Evolutionary conservation across 2,329 filamentous ascomycete species (phyloP).

Genomic region (Fusarium newnesense): DNA sequence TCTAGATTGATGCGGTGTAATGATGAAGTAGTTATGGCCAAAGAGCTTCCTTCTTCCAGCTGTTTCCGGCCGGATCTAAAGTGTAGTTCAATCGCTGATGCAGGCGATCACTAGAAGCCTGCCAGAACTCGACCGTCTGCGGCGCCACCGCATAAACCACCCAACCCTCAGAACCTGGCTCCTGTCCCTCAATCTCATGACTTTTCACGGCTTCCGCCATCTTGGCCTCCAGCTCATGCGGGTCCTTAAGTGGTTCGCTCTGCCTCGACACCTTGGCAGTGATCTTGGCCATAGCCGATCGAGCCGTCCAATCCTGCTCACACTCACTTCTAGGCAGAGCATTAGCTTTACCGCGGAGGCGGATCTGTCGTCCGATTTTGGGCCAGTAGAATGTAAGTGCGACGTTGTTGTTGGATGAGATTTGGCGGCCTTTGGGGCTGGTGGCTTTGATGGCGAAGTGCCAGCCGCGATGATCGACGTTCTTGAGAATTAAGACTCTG

Average conservation of each 20-base stretch:
- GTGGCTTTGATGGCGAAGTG: conserved; percentile 9
- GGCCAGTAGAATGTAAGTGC: conserved; percentile 20
- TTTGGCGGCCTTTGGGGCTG: conserved; percentile 8
- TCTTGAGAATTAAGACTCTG: conserved; percentile 2
- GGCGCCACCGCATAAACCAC: conserved; percentile 8
- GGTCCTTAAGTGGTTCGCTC: conserved; percentile 2
- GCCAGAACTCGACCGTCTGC: conserved; percentile 5
- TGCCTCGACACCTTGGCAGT: conserved; percentile 12
- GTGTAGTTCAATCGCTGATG: conserved; percentile 4
- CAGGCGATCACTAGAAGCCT: conserved; percentile 8
- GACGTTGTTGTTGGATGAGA: neutral
- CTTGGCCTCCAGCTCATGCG: neutral
- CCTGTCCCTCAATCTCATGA: neutral
- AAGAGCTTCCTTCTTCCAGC: neutral
- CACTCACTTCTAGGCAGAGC: neutral
- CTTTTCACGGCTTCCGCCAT: neutral
- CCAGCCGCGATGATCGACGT: conserved; percentile 10
- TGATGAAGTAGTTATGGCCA: neutral
- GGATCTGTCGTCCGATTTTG: neutral
- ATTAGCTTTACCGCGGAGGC: neutral
- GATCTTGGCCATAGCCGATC: conserved; percentile 1
- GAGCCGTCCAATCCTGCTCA: neutral
- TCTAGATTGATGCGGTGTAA: accelerated
- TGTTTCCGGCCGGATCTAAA: neutral
- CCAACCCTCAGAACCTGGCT: neutral